A percentile compares a stretch with the other conserved stretches of the same genome.
These are phyloP conservation scores for Picochlorum costavermella DNA, from an alignment of 139 green algal genomes.

Conservation along the genomic window DNA sequence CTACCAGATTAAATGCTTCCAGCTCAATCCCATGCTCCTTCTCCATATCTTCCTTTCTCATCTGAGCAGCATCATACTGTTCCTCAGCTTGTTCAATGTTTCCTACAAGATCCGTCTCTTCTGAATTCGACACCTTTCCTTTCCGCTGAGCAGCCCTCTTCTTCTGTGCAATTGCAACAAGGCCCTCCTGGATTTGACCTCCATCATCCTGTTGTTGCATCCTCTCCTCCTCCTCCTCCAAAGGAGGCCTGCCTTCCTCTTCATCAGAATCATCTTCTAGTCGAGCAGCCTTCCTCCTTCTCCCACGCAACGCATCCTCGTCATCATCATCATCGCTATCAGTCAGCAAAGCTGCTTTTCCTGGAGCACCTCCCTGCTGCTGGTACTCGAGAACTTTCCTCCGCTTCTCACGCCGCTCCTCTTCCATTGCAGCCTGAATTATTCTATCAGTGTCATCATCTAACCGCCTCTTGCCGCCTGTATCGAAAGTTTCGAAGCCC, in stretches of 20 bases:
- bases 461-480: neutral
- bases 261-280: too few species aligned
- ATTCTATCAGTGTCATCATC: neutral
- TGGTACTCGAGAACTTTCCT: neutral
- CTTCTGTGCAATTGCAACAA: slow-evolving; percentile 51
- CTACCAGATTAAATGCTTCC: slow-evolving; percentile 66
- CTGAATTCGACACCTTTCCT: neutral
- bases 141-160: slow-evolving; percentile 46
- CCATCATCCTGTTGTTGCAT: slow-evolving; percentile 32
- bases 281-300: too few species aligned
- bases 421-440: neutral
- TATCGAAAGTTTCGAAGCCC: neutral
- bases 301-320: too few species aligned
- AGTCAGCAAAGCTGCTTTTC: too few species aligned
- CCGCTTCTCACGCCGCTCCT: neutral
- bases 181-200: slow-evolving; percentile 52
- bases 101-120: slow-evolving; percentile 22
- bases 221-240: slow-evolving; percentile 40
- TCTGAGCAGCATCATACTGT: slow-evolving; percentile 5
- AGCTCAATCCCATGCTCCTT: slow-evolving; percentile 54
- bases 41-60: slow-evolving; percentile 14
- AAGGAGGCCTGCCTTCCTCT: neutral
- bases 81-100: slow-evolving; percentile 32
- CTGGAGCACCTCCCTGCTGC: too few species aligned
- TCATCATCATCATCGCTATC: too few species aligned